Base-by-base conservation (phyloP, 768 basidiomycete genomes). In the Tulasnella calospora region DNA sequence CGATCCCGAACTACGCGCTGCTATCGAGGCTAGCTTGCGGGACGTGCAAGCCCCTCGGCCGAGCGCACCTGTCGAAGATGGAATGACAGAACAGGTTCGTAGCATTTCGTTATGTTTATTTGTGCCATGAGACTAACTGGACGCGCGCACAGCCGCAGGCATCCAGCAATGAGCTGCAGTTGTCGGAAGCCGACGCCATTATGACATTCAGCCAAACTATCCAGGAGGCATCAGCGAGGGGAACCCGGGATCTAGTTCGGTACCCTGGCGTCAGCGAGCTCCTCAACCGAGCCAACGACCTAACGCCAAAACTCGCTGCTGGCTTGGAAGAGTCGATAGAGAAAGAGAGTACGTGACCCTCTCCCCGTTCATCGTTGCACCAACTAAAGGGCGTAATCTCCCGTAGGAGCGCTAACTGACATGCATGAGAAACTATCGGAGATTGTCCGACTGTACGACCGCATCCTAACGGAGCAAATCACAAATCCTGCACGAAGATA, bases 371-470 rank as follows among this genome's bases (percentile, higher is more conserved):
- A 0, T 30, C 23, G 21, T 41, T 33, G 27, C 27, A 5, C 55
- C 30, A 72, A 13, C 17, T 67, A n/a, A 74, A 4, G n/a, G 3
- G 9, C 21, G 61, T 19, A 46, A 61, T 30, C 35, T 46, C 33
- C 69, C 70, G 8, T 82, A 95, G 96, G 96, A 84, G 87, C 96
- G 83, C 86, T 99, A 46, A 87, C 90, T 9, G 96, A 98, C 72
- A 98, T 99, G 95, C 93, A 98, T 81, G 92, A 93, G 71, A 97
- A 98, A 84, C 84, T 99, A 13, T 93, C 94, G 0, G 90, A 97
- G 83, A 95, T 94, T 0, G 95, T 98, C 69, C 92, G 93, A 82
- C 85, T 98, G 4, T 99, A 98, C 83, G 96, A 98, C 81, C 89
- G 92, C 76, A 86, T 98, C 30, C 86, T 97, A 61, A 95, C 95